These are phyloP conservation scores for Physcomitrium patens DNA, from an alignment of 225 moss, liverwort and hornwort genomes.

Conservation along the genomic window DNA sequence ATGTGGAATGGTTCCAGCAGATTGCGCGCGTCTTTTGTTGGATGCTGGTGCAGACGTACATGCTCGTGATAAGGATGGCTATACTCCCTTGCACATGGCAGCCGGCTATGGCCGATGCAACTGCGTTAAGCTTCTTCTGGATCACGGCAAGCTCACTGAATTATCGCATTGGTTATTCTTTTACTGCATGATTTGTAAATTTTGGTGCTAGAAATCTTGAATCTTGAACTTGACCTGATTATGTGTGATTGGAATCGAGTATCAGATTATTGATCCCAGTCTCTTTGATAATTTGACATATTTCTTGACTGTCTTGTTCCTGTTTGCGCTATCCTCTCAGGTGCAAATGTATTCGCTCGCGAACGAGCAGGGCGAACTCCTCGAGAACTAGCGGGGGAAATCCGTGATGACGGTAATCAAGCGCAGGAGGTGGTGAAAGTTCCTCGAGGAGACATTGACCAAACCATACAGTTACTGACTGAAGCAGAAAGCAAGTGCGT, in stretches of 20 bases:
- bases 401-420: conserved; percentile 33
- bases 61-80: conserved; percentile 36
- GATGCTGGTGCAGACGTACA: conserved; percentile 48
- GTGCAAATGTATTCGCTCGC: conserved; percentile 37
- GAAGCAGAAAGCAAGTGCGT: conserved; percentile 41
- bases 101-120: conserved; percentile 32
- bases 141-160: conserved; percentile 33
- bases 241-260: too few relatives aligned
- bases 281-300: neutral
- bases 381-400: conserved; percentile 38
- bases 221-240: neutral
- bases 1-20: conserved; percentile 37
- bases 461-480: conserved; percentile 26
- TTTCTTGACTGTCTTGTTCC: neutral
- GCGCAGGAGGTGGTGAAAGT: conserved; percentile 28
- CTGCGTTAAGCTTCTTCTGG: conserved; percentile 37
- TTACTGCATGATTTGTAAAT: too few relatives aligned
- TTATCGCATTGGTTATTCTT: conserved; percentile 2
- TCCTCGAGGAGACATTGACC: conserved; percentile 40
- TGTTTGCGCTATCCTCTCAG: conserved; percentile 22
- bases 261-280: neutral
- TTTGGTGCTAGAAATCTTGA: neutral
- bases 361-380: conserved; percentile 39
- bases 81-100: conserved; percentile 47
- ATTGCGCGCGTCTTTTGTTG: conserved; percentile 30